Percentiles rank a stretch among this genome's conserved stretches.
Conservation (phyloP, 306 rosid species). For the Gleditsia sinensis region DNA sequence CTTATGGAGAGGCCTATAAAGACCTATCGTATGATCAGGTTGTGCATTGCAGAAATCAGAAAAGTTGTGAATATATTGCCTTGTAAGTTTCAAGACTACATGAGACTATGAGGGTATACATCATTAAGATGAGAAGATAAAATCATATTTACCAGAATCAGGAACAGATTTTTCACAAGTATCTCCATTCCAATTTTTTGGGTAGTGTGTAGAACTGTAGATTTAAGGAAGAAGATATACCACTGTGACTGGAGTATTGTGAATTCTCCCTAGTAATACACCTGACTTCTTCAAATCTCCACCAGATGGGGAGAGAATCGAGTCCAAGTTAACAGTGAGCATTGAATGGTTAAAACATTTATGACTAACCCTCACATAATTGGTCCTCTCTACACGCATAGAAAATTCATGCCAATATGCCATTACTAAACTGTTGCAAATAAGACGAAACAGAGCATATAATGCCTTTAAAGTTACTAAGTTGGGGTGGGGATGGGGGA, state of each 20-base stretch:
- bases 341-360: conserved; percentile 36
- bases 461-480: neutral
- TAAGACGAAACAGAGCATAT: neutral
- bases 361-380: conserved; percentile 18
- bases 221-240: neutral
- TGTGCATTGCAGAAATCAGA: neutral
- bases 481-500: no score
- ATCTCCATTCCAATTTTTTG: conserved; percentile 17
- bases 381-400: conserved; percentile 48
- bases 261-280: conserved; percentile 30
- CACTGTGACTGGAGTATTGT: neutral
- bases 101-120: neutral
- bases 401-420: conserved; percentile 24
- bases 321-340: conserved; percentile 32
- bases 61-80: neutral
- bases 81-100: neutral
- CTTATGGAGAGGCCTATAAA: neutral
- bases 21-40: neutral
- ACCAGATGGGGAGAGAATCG: conserved; percentile 42
- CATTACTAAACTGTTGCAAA: neutral
- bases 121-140: neutral
- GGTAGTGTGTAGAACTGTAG: conserved; percentile 15
- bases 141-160: conserved; percentile 10
- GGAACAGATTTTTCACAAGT: neutral
- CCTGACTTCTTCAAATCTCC: conserved; percentile 48